Evolutionary conservation across 257 asterid species (phyloP).

Genomic region (Solanum megistacrolobum): DNA sequence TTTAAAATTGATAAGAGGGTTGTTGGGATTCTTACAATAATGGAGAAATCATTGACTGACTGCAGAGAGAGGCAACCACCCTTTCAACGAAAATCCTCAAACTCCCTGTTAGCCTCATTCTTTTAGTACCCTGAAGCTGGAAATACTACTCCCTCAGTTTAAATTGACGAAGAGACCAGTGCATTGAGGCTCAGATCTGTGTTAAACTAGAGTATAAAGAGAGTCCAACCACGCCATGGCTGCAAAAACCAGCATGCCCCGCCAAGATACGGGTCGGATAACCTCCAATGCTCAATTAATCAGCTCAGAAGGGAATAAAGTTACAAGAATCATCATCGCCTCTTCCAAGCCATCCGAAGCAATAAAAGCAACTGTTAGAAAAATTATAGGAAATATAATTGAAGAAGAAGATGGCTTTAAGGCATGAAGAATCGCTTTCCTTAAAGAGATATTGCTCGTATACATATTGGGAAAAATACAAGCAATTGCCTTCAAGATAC

Average conservation of each 20-base stretch:
- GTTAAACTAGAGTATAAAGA: neutral
- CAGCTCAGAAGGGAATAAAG: neutral
- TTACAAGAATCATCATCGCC: neutral
- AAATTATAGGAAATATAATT: neutral
- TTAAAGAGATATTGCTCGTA: neutral
- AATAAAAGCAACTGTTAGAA: neutral
- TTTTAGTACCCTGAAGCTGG: neutral
- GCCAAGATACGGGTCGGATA: slow-evolving; percentile 17
- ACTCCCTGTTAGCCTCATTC: neutral
- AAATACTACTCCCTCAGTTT: neutral
- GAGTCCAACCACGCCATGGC: neutral
- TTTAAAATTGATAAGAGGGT: neutral
- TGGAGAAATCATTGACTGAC: slow-evolving; percentile 12
- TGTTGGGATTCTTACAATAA: neutral
- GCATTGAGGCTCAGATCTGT: neutral
- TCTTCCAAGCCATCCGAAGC: neutral
- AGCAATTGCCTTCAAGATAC: neutral
- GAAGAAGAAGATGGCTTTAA: neutral
- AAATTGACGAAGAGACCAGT: neutral
- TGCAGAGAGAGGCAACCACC: slow-evolving; percentile 52
- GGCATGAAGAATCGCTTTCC: neutral
- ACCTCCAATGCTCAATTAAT: neutral
- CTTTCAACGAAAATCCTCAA: slow-evolving; percentile 13
- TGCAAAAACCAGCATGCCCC: slow-evolving; percentile 7
- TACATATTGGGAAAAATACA: neutral